Evolutionary conservation across 306 rosid species (phyloP).

Genomic region (Citrullus colocynthis): DNA sequence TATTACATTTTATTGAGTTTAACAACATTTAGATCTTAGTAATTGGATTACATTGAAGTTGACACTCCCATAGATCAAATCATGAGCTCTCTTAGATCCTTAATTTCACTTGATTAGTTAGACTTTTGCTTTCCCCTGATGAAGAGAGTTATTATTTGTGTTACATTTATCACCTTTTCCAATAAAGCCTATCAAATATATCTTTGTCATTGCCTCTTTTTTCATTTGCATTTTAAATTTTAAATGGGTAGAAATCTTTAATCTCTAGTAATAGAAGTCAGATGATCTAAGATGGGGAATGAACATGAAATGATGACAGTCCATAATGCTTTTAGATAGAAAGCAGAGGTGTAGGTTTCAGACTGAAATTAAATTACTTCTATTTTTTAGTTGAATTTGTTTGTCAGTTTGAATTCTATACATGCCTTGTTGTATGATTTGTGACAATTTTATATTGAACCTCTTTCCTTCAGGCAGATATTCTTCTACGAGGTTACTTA

Average conservation of each 20-base stretch:
- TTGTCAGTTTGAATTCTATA: background rate
- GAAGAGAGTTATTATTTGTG: background rate
- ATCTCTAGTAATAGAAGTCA: background rate
- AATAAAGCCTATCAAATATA: background rate
- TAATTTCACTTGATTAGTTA: background rate
- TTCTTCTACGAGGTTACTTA: slow-evolving; percentile 63
- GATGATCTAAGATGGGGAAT: background rate
- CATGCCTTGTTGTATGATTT: background rate
- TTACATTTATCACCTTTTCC: background rate
- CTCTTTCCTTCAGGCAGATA: slow-evolving; percentile 53
- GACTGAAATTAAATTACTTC: background rate
- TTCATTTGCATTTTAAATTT: background rate
- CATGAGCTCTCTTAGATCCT: background rate
- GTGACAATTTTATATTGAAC: background rate
- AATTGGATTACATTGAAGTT: background rate
- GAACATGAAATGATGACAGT: background rate
- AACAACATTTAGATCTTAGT: background rate
- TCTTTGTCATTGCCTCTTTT: background rate
- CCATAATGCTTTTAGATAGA: background rate
- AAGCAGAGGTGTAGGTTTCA: background rate
- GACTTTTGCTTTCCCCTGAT: background rate
- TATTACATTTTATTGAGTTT: background rate
- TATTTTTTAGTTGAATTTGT: background rate
- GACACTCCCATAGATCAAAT: background rate
- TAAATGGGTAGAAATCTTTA: background rate